phyloP scores from a whole-genome alignment of 352 stramenopile genomes.

The Globisporangium cystogenes region DNA sequence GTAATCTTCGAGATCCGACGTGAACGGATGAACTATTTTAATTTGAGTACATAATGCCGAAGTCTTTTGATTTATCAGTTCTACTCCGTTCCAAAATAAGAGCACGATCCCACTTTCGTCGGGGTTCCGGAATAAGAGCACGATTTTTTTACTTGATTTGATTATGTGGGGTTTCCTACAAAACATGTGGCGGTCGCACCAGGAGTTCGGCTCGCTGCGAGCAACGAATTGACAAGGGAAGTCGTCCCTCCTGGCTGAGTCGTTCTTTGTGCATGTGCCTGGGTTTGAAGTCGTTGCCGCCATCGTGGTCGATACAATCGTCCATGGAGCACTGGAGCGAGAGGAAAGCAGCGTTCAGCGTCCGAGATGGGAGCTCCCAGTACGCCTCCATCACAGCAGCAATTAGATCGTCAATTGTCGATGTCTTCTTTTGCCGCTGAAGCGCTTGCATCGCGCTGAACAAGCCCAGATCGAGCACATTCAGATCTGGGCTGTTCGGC shows the following conservation, averaged over 20 bases:
- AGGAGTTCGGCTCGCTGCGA: background rate
- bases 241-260: conserved; percentile 14
- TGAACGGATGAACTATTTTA: too few species aligned
- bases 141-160: background rate
- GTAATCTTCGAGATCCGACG: too few species aligned
- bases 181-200: background rate
- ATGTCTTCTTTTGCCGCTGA: background rate
- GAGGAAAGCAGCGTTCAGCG: conserved; percentile 7
- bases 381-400: background rate
- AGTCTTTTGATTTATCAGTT: too few species aligned
- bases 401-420: conserved; percentile 7
- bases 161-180: background rate
- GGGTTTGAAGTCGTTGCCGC: conserved; percentile 4
- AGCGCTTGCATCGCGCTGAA: background rate
- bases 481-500: background rate
- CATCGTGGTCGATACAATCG: conserved; percentile 4
- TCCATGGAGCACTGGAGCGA: conserved; percentile 12
- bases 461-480: background rate
- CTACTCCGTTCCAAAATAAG: background rate
- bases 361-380: conserved; percentile 7
- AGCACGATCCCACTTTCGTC: background rate
- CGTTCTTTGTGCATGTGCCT: conserved; percentile 8
- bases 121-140: background rate
- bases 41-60: too few species aligned
- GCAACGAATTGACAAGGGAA: conserved; percentile 4